phyloP scores from a whole-genome alignment of 75 land plant genomes.

The Ceratopteris richardii region DNA sequence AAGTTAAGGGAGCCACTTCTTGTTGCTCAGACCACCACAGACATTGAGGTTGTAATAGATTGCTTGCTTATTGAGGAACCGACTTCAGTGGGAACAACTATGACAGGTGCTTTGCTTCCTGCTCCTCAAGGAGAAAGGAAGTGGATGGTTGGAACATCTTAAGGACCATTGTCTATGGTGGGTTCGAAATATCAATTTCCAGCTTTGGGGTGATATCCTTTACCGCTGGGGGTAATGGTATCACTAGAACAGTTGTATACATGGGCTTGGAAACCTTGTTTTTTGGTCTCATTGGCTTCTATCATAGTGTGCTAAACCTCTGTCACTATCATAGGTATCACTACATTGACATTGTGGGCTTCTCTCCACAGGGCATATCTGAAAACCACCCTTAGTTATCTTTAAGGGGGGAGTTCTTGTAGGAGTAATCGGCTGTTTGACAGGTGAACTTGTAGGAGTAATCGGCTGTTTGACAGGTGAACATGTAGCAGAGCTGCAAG shows the following conservation, averaged over 20 bases:
- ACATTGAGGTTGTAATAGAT: too few relatives aligned
- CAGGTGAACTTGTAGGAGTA: constrained; percentile 26
- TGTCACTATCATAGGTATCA: constrained; percentile 15
- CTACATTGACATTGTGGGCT: constrained; percentile 42
- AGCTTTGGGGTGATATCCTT: constrained; percentile 77
- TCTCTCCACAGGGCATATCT: constrained; percentile 22
- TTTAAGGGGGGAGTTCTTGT: constrained; percentile 20
- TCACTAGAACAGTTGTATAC: constrained; percentile 54
- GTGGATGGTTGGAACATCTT: constrained; percentile 35
- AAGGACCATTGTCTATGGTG: too few relatives aligned
- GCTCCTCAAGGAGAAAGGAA: constrained; percentile 3
- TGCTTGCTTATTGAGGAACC: too few relatives aligned
- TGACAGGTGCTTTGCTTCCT: not conserved
- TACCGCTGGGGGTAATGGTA: constrained; percentile 68
- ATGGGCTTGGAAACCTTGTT: constrained; percentile 65
- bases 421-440: constrained; percentile 37
- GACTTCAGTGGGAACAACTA: too few relatives aligned
- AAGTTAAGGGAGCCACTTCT: too few relatives aligned
- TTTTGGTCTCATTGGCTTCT: constrained; percentile 54
- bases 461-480: constrained; percentile 51
- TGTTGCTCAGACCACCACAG: too few relatives aligned
- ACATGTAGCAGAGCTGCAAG: constrained; percentile 32
- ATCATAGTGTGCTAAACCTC: constrained; percentile 46
- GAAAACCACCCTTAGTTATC: too few relatives aligned
- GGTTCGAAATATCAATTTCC: constrained; percentile 78